A percentile compares a stretch with the other conserved stretches of the same genome.
Conservation (phyloP, 2,329 filamentous ascomycete species). For the Gaeumannomyces sp. region DNA sequence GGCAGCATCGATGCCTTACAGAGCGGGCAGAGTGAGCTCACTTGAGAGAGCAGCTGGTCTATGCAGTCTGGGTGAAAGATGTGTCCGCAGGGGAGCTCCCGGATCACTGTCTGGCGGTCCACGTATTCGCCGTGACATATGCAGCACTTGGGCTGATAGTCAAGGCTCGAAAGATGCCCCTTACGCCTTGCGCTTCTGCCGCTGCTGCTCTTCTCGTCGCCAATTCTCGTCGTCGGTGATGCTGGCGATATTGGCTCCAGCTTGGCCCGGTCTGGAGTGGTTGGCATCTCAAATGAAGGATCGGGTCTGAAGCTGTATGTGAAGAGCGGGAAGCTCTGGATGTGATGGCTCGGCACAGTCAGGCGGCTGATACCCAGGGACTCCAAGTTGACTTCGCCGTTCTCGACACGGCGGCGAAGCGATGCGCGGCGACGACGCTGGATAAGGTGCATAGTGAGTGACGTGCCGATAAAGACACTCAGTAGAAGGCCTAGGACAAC, state of each 20-base stretch:
- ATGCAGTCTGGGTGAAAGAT: conserved; percentile 93
- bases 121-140: conserved; percentile 84
- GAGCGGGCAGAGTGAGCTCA: conserved; percentile 82
- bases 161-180: conserved; percentile 20
- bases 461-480: conserved; percentile 60
- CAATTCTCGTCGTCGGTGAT: not conserved
- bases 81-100: conserved; percentile 82
- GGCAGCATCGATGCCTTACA: conserved; percentile 84
- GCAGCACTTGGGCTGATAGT: conserved; percentile 77
- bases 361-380: conserved; percentile 77
- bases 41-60: conserved; percentile 70
- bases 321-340: conserved; percentile 72
- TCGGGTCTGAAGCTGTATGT: conserved; percentile 58
- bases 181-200: conserved; percentile 15
- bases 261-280: not conserved
- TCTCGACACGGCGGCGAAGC: conserved; percentile 63
- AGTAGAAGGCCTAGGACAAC: conserved; percentile 68
- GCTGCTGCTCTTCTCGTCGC: conserved; percentile 9
- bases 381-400: conserved; percentile 81
- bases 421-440: conserved; percentile 64
- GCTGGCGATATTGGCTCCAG: not conserved
- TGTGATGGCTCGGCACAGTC: conserved; percentile 64
- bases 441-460: conserved; percentile 67
- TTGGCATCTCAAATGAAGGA: not conserved
- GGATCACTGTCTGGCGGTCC: conserved; percentile 62